These are phyloP conservation scores for Coprinellus micaceus DNA, from an alignment of 768 basidiomycete species.

Conservation along the genomic window DNA sequence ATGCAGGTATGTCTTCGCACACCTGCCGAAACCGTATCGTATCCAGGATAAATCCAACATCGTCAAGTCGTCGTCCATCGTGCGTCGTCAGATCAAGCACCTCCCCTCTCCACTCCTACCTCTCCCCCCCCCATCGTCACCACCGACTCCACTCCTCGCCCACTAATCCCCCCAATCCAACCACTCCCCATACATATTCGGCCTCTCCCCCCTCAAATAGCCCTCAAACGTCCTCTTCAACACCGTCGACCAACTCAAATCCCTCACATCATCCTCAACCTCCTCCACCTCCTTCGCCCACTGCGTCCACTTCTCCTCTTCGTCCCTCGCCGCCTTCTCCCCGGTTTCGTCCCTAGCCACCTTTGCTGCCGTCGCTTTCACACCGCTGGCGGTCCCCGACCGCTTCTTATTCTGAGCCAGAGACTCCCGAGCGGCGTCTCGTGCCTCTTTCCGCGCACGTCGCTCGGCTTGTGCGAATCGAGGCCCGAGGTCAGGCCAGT, in stretches of 20 bases:
- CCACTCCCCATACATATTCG: slow-evolving; percentile 95
- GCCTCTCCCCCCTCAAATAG: slow-evolving; percentile 84
- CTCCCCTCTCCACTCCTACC: too few species aligned
- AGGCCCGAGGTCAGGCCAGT: slow-evolving; percentile 91
- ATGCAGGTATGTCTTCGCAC: too few species aligned
- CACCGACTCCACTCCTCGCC: too few species aligned
- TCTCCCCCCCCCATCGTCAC: too few species aligned
- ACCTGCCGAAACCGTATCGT: too few species aligned
- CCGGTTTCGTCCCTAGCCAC: neutral
- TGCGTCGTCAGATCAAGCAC: neutral
- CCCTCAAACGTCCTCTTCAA: slow-evolving; percentile 94
- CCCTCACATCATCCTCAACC: slow-evolving; percentile 66
- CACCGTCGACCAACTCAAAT: slow-evolving; percentile 90
- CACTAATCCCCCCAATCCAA: slow-evolving; percentile 41
- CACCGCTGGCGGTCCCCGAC: slow-evolving; percentile 9
- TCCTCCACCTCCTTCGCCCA: slow-evolving; percentile 36
- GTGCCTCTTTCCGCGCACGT: slow-evolving; percentile 46
- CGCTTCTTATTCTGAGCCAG: neutral
- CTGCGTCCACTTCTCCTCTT: too few species aligned
- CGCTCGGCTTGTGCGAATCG: slow-evolving; percentile 76
- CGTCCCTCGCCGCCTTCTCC: too few species aligned
- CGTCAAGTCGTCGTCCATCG: neutral
- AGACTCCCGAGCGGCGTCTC: neutral
- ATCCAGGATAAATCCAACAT: neutral
- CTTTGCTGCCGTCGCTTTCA: slow-evolving; percentile 31